Evolutionary conservation across 352 stramenopile species (phyloP).

Genomic region (Globisporangium megalacanthum): DNA sequence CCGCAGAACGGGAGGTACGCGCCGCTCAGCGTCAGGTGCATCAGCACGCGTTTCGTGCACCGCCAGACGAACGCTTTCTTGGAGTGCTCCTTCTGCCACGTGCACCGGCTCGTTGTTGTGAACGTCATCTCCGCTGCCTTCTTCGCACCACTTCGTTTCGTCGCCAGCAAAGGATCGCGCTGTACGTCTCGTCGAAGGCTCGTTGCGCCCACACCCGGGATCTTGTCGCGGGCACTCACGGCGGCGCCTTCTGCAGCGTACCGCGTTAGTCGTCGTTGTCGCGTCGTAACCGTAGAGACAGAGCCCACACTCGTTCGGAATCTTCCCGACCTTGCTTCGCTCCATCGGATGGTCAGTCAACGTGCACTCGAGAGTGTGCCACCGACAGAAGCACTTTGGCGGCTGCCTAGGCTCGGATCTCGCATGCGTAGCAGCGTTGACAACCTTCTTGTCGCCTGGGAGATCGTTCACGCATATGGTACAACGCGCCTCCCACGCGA

Average conservation of each 20-base stretch:
- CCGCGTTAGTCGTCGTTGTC: constrained; percentile 31
- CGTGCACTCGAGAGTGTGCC: constrained; percentile 48
- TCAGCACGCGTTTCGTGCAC: constrained; percentile 50
- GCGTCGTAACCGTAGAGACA: constrained; percentile 55
- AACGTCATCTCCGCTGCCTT: constrained; percentile 3
- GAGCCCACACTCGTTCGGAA: constrained; percentile 49
- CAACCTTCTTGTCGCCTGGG: constrained; percentile 9
- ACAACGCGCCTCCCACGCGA: constrained; percentile 36
- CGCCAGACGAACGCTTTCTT: constrained; percentile 48
- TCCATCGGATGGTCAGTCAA: constrained; percentile 41
- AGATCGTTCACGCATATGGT: constrained; percentile 45
- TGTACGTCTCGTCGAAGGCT: constrained; percentile 22
- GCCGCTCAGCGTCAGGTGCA: constrained; percentile 43
- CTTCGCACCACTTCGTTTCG: constrained; percentile 9
- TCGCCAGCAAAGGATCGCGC: constrained; percentile 14
- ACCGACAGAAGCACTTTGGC: constrained; percentile 27
- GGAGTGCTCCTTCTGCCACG: constrained; percentile 57
- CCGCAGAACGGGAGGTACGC: constrained; percentile 63
- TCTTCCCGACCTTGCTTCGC: constrained; percentile 35
- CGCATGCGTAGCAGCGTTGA: constrained; percentile 3
- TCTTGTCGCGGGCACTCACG: constrained; percentile 30
- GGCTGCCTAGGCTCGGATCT: neutral
- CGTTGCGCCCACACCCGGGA: constrained; percentile 34
- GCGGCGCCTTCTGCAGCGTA: constrained; percentile 42
- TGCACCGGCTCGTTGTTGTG: constrained; percentile 28